These are phyloP conservation scores for Malassezia brasiliensis DNA, from an alignment of 1,284 basidiomycete species.

Conservation along the genomic window DNA sequence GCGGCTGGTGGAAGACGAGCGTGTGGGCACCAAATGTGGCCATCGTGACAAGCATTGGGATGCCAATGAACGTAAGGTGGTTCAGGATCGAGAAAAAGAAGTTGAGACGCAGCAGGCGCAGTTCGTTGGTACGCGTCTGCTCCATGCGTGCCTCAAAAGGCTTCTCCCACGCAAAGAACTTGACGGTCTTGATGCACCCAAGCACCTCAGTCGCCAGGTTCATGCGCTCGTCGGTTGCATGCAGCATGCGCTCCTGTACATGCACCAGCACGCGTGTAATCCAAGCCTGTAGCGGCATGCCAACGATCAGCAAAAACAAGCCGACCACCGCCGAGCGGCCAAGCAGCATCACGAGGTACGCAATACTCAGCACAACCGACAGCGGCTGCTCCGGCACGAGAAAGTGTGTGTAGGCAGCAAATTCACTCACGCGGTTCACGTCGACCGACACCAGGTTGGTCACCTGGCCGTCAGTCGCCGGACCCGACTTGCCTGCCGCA, in stretches of 20 bases:
- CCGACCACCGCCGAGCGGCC: slow-evolving; percentile 52
- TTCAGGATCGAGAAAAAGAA: slow-evolving; percentile 50
- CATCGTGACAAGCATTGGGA: slow-evolving; percentile 58
- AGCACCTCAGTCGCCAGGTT: slow-evolving; percentile 55
- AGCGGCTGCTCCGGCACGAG: slow-evolving; percentile 51
- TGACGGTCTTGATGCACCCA: slow-evolving; percentile 54
- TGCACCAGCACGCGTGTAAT: slow-evolving; percentile 51
- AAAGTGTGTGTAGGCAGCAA: slow-evolving; percentile 48
- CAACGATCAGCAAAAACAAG: slow-evolving; percentile 40
- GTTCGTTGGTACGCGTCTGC: slow-evolving; percentile 50
- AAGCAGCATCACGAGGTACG: slow-evolving; percentile 52
- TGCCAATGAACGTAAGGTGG: slow-evolving; percentile 53
- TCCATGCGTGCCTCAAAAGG: slow-evolving; percentile 52
- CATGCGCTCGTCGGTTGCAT: slow-evolving; percentile 54
- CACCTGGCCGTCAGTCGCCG: slow-evolving; percentile 53
- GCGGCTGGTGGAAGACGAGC: slow-evolving; percentile 50
- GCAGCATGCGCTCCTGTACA: slow-evolving; percentile 51
- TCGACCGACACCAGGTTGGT: slow-evolving; percentile 55
- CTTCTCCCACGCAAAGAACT: slow-evolving; percentile 56
- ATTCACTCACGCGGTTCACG: slow-evolving; percentile 49
- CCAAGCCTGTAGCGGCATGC: slow-evolving; percentile 38
- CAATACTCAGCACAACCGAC: slow-evolving; percentile 51
- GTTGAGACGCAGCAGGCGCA: slow-evolving; percentile 50
- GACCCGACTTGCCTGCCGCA: slow-evolving; percentile 10
- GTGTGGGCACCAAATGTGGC: slow-evolving; percentile 60